Percentiles rank a stretch among this genome's conserved stretches.
phyloP scores from a whole-genome alignment of 2,329 filamentous ascomycete genomes.

The Penicillium sp. region DNA sequence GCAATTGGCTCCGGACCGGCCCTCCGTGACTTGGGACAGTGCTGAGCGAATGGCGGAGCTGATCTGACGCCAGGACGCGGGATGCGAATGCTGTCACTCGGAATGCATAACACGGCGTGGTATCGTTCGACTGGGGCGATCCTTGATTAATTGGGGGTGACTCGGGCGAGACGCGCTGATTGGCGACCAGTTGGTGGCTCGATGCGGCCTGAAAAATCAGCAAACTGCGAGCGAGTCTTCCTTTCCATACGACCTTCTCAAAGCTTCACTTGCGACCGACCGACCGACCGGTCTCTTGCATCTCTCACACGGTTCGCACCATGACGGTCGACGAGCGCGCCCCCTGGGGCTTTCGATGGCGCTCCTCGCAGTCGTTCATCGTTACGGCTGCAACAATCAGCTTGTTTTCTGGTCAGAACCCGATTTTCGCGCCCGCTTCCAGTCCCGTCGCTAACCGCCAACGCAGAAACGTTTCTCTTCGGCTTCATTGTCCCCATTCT shows the following conservation, averaged over 20 bases:
- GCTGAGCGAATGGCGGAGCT: background rate
- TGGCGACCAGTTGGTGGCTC: background rate
- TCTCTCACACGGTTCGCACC: background rate
- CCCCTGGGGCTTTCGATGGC: conserved; percentile 23
- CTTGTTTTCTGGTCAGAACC: conserved; percentile 21
- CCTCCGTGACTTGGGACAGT: no score
- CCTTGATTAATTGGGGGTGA: background rate
- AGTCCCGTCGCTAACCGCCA: background rate
- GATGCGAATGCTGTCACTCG: background rate
- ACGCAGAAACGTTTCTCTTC: conserved; percentile 39
- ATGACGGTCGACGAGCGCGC: background rate
- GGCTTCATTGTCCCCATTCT: conserved; percentile 40
- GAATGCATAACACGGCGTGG: background rate
- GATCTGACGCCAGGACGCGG: background rate
- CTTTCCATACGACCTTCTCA: background rate
- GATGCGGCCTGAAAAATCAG: background rate
- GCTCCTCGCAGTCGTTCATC: conserved; percentile 23
- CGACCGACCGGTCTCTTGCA: background rate
- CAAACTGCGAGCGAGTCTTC: background rate
- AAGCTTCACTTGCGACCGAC: background rate
- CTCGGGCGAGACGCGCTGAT: background rate
- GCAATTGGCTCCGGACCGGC: background rate
- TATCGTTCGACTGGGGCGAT: background rate
- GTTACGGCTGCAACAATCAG: conserved; percentile 18
- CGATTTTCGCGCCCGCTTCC: no score